phyloP scores from a whole-genome alignment of 2,329 filamentous ascomycete species.

The Blastomyces parvus region DNA sequence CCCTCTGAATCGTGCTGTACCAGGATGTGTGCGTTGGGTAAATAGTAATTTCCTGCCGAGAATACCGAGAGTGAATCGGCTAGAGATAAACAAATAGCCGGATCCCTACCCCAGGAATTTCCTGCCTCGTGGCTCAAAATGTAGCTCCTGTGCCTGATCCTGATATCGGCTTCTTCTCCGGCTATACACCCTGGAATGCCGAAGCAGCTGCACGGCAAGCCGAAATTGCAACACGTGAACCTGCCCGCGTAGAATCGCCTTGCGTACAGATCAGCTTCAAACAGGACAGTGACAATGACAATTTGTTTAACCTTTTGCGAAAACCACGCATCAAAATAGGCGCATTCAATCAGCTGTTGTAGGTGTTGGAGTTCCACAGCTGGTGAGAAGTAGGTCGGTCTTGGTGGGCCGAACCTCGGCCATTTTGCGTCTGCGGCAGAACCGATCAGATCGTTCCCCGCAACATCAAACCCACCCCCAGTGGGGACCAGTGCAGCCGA shows the following conservation, averaged over 20 bases:
- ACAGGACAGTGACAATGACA: neutral
- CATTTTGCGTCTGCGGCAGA: neutral
- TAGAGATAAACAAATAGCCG: neutral
- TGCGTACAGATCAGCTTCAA: neutral
- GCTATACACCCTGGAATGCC: neutral
- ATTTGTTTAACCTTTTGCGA: neutral
- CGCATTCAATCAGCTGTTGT: neutral
- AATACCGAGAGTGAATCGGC: neutral
- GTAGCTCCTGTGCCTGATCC: no score
- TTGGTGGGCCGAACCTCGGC: conserved; percentile 3
- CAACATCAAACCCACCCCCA: neutral
- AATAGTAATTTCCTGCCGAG: neutral
- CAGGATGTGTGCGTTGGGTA: neutral
- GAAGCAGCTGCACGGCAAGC: neutral
- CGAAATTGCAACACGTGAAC: no score
- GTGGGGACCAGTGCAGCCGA: no score
- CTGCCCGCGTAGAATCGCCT: neutral
- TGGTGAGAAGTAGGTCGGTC: no score
- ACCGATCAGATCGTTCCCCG: neutral
- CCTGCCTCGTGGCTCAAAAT: neutral
- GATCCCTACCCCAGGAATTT: neutral
- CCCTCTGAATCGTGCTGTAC: neutral
- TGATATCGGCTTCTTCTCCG: neutral
- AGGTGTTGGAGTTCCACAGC: neutral
- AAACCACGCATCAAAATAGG: neutral